These are phyloP conservation scores for Manihot esculenta DNA, from an alignment of 441 rosid genomes.

Conservation along the genomic window DNA sequence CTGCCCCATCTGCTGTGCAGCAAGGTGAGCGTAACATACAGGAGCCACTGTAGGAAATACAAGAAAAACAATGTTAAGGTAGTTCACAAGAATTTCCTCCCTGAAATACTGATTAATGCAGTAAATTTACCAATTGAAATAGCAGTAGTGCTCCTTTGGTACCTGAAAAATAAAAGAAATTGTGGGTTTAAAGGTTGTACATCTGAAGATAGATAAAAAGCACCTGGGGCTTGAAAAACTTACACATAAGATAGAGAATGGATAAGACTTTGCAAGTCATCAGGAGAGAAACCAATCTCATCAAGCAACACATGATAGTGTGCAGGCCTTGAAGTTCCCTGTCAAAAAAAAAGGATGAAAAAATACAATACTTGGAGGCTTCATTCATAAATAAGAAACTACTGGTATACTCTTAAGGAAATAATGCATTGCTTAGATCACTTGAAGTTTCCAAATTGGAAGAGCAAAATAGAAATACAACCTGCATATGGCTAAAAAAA, in stretches of 20 bases:
- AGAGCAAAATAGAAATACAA: not conserved
- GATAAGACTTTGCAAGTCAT: conserved; percentile 66
- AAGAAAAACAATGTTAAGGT: not conserved
- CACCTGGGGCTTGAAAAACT: conserved; percentile 27
- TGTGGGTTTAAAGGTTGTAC: not conserved
- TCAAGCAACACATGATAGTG: conserved; percentile 90
- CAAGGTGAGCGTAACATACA: conserved; percentile 84
- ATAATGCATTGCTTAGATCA: not conserved
- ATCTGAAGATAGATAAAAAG: not conserved
- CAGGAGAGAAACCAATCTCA: conserved; percentile 85
- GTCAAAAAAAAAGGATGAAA: not conserved
- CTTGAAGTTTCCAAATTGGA: not conserved
- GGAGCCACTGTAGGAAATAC: conserved; percentile 73
- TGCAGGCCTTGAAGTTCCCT: conserved; percentile 94
- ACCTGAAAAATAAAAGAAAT: conserved; percentile 38
- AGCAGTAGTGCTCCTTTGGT: conserved; percentile 85
- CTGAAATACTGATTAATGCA: not conserved
- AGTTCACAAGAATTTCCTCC: not conserved
- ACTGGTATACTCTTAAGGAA: not conserved
- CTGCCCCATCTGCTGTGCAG: conserved; percentile 74
- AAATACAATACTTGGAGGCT: not conserved
- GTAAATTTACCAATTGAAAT: conserved; percentile 66
- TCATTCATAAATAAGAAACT: conserved; percentile 2
- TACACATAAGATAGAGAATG: conserved; percentile 85
- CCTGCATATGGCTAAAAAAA: not conserved